phyloP scores from a whole-genome alignment of 2,329 filamentous ascomycete species.

The Cladophialophora psammophila region DNA sequence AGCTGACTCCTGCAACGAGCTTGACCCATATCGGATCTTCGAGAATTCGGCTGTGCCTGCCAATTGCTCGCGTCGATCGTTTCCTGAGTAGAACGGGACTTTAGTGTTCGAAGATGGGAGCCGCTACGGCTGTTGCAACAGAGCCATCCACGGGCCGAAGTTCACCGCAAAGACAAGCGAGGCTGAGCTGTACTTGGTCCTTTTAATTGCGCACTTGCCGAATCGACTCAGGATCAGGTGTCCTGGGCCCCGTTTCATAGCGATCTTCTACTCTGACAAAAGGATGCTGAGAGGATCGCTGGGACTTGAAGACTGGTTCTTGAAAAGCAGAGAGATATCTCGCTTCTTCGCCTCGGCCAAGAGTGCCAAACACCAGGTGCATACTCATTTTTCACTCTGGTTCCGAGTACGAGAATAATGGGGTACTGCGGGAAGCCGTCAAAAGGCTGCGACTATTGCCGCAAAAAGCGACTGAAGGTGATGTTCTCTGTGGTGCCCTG shows the following conservation, averaged over 20 bases:
- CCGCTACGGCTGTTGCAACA: neutral
- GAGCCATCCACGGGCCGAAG: neutral
- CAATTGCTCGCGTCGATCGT: neutral
- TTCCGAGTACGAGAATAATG: conserved; percentile 41
- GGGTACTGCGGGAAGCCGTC: conserved; percentile 55
- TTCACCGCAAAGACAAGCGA: neutral
- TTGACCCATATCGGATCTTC: neutral
- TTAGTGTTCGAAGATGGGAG: neutral
- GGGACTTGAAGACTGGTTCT: neutral
- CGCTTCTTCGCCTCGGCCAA: neutral
- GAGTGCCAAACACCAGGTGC: neutral
- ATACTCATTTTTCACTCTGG: neutral
- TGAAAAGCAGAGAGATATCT: neutral
- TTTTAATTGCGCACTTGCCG: neutral
- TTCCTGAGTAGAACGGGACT: neutral
- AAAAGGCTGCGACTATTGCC: conserved; percentile 54
- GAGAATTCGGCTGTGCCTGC: neutral
- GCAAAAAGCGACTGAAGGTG: conserved; percentile 52
- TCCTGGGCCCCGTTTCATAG: neutral
- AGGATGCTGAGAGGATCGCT: neutral
- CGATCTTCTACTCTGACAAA: neutral
- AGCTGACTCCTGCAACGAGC: neutral
- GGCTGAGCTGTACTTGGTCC: neutral
- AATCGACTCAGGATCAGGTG: neutral
- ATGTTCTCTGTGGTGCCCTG: neutral